These are phyloP conservation scores for Mucor piriformis DNA, from an alignment of 371 early-diverging fungal species.

Conservation along the genomic window DNA sequence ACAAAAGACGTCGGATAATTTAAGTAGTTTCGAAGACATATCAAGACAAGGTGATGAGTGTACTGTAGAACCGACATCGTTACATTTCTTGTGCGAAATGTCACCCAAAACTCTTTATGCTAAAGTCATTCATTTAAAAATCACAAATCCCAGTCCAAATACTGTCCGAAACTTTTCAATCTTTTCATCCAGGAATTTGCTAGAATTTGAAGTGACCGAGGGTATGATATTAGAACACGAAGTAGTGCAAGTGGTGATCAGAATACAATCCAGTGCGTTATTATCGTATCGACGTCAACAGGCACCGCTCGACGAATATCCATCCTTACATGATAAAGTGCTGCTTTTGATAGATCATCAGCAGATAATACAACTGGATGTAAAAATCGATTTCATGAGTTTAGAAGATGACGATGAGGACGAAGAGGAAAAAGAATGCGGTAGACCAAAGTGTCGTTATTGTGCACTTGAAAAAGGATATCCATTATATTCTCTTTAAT, in stretches of 20 bases:
- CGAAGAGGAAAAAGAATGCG: background rate
- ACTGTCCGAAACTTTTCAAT: constrained; percentile 1
- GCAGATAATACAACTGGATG: constrained; percentile 1
- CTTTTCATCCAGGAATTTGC: constrained; percentile 8
- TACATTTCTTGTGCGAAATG: constrained; percentile 17
- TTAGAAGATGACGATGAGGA: constrained; percentile 5
- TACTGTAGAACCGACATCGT: constrained; percentile 7
- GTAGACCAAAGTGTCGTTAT: constrained; percentile 20
- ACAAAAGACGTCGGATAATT: background rate
- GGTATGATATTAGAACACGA: constrained; percentile 15
- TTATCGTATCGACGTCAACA: constrained; percentile 9
- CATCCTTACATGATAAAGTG: constrained; percentile 7
- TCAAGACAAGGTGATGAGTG: background rate
- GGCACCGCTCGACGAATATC: background rate
- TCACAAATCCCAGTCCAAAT: constrained; percentile 7
- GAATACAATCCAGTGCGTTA: constrained; percentile 1
- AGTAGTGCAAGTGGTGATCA: constrained; percentile 8
- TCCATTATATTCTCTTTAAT: constrained; percentile 11
- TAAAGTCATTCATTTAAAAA: constrained; percentile 12
- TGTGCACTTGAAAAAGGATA: constrained; percentile 26
- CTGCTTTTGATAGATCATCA: constrained; percentile 18
- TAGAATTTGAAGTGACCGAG: constrained; percentile 15
- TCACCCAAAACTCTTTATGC: constrained; percentile 12
- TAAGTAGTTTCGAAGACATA: background rate
- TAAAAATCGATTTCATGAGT: constrained; percentile 4